Evolutionary conservation across 805 yeast genomes (phyloP).

Genomic region (Wickerhamiella spandovensis): DNA sequence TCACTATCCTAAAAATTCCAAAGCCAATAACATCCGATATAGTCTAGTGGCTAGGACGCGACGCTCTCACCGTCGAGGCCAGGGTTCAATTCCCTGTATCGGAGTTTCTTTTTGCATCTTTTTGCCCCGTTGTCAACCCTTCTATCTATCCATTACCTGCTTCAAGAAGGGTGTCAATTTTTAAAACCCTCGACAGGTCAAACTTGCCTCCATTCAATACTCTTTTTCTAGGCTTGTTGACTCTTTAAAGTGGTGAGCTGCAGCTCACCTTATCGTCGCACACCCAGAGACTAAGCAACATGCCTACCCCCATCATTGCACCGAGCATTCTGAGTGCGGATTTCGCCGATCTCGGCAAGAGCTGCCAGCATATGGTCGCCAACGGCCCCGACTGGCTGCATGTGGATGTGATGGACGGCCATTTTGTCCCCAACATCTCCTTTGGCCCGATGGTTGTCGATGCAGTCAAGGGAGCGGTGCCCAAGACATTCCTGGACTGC

Average conservation of each 20-base stretch:
- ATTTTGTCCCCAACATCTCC: conserved; percentile 92
- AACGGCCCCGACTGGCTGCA: conserved; percentile 94
- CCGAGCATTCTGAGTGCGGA: conserved; percentile 89
- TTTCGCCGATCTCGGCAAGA: conserved; percentile 78
- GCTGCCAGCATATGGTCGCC: conserved; percentile 67
- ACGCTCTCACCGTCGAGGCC: conserved; percentile 21
- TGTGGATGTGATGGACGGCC: conserved; percentile 97
- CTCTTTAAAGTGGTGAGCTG: too few relatives aligned
- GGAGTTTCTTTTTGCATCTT: conserved; percentile 9
- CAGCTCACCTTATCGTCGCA: too few relatives aligned
- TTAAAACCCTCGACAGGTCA: too few relatives aligned
- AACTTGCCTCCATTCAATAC: too few relatives aligned
- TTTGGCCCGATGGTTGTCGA: conserved; percentile 84
- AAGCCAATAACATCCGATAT: conserved; percentile 12
- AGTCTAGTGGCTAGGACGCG: conserved; percentile 21
- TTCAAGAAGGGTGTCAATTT: too few relatives aligned
- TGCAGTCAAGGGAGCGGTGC: conserved; percentile 63
- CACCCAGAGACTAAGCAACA: not conserved
- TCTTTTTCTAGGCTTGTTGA: too few relatives aligned
- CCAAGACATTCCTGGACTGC: conserved; percentile 73
- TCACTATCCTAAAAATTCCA: not conserved
- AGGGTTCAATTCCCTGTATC: conserved; percentile 21
- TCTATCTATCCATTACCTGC: too few relatives aligned
- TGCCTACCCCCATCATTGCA: conserved; percentile 37
- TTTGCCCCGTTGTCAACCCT: not conserved